Percentiles rank a stretch among this genome's conserved stretches.
These are phyloP conservation scores for Termitomyces sp. DNA, from an alignment of 768 basidiomycete species.

Conservation along the genomic window DNA sequence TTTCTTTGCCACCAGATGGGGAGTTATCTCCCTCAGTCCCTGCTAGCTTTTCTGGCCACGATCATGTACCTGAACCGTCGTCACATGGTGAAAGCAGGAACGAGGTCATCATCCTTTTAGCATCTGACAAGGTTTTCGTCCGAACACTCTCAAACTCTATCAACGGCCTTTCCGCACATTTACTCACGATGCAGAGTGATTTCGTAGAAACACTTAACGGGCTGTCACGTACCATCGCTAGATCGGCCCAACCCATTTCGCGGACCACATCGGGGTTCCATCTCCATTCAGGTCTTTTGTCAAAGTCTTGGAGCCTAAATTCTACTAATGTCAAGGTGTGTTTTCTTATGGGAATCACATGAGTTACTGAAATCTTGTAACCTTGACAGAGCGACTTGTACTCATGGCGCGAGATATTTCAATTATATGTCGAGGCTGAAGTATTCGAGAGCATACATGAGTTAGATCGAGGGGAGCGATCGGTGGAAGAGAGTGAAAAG, in stretches of 20 bases:
- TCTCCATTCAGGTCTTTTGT: slow-evolving; percentile 38
- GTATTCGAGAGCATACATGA: slow-evolving; percentile 78
- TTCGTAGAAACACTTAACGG: slow-evolving; percentile 38
- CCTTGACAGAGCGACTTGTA: slow-evolving; percentile 62
- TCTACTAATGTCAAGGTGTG: slow-evolving; percentile 17
- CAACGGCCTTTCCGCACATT: slow-evolving; percentile 45
- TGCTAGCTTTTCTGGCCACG: neutral
- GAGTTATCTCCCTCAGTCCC: neutral
- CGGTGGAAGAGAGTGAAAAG: slow-evolving; percentile 63
- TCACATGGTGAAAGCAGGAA: neutral
- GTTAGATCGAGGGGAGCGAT: slow-evolving; percentile 57
- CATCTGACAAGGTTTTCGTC: slow-evolving; percentile 80
- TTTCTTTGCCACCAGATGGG: neutral
- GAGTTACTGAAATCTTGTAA: neutral
- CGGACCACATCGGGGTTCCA: slow-evolving; percentile 33
- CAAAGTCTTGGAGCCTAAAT: slow-evolving; percentile 27
- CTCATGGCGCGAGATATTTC: slow-evolving; percentile 87
- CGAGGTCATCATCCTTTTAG: slow-evolving; percentile 73
- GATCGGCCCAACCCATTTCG: slow-evolving; percentile 38
- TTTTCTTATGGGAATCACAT: neutral
- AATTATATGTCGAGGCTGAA: slow-evolving; percentile 78
- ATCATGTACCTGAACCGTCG: neutral
- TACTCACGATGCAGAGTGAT: slow-evolving; percentile 42
- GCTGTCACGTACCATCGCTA: slow-evolving; percentile 33
- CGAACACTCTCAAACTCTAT: slow-evolving; percentile 60